phyloP scores from a whole-genome alignment of 1,139 yeast genomes.

The Spathaspora jeffriesii region DNA sequence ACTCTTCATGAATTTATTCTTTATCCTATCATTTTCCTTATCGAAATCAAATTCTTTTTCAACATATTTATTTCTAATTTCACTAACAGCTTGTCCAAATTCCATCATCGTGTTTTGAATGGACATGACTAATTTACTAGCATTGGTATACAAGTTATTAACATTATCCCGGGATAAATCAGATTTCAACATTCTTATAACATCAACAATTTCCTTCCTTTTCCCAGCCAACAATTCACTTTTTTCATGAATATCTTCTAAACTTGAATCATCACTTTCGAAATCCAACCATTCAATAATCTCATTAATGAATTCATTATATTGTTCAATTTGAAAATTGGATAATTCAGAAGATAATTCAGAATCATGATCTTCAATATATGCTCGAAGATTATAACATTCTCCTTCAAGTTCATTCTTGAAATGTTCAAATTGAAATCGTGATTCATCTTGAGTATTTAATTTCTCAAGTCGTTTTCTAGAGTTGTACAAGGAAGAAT shows the following conservation, averaged over 20 bases:
- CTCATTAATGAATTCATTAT: conserved; percentile 37
- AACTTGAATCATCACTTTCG: conserved; percentile 59
- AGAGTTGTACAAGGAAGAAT: conserved; percentile 35
- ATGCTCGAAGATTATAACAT: conserved; percentile 57
- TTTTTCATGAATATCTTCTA: conserved; percentile 37
- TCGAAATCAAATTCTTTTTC: conserved; percentile 49
- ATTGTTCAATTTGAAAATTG: conserved; percentile 28
- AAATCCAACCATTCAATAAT: conserved; percentile 79
- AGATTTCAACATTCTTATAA: conserved; percentile 25
- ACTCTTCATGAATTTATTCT: conserved; percentile 26
- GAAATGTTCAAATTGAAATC: conserved; percentile 46
- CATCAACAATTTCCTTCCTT: conserved; percentile 21
- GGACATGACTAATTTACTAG: conserved; percentile 35
- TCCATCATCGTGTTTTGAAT: conserved; percentile 47
- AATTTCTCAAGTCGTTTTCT: conserved; percentile 29
- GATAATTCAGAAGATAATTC: conserved; percentile 33
- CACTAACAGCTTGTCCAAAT: conserved; percentile 44
- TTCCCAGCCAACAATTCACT: conserved; percentile 19
- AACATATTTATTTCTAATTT: conserved; percentile 40
- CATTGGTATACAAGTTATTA: conserved; percentile 39
- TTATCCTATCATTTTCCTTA: conserved; percentile 45
- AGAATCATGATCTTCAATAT: conserved; percentile 49
- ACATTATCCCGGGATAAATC: conserved; percentile 40
- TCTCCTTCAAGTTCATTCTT: conserved; percentile 59
- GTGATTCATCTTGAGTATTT: conserved; percentile 46